Conservation (phyloP, 352 stramenopile genomes). For the Lagenidium giganteum region DNA sequence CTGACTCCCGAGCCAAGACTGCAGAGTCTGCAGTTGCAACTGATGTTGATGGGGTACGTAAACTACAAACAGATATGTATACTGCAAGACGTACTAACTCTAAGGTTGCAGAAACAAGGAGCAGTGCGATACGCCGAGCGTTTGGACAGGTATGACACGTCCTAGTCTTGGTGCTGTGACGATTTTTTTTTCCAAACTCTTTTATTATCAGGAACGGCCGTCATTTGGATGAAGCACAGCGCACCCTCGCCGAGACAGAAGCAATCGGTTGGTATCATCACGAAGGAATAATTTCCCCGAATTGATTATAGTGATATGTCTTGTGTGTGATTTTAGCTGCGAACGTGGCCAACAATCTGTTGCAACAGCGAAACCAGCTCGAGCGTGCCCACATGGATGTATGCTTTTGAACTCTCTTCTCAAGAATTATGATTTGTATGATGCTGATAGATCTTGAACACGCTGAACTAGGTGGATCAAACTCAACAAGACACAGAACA, state of each 20-base stretch:
- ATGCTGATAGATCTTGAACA: background rate
- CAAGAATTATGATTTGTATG: background rate
- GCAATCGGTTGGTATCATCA: constrained; percentile 37
- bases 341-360: constrained; percentile 66
- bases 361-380: constrained; percentile 63
- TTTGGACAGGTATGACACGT: constrained; percentile 8
- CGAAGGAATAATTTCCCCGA: background rate
- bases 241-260: constrained; percentile 68
- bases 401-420: background rate
- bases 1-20: constrained; percentile 21
- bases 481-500: constrained; percentile 58
- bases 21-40: constrained; percentile 1
- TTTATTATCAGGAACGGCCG: constrained; percentile 40
- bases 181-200: background rate
- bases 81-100: background rate
- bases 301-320: background rate
- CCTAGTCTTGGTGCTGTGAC: background rate
- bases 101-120: constrained; percentile 9
- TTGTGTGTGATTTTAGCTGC: constrained; percentile 22
- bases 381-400: constrained; percentile 60
- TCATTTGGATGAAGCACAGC: constrained; percentile 68
- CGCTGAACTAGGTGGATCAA: constrained; percentile 38
- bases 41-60: too few relatives aligned
- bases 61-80: background rate
- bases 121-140: constrained; percentile 11